Evolutionary conservation across 805 yeast species (phyloP), one percentile per base, ranked within the genome.

Genomic region (Nakazawaea ambrosiae): DNA sequence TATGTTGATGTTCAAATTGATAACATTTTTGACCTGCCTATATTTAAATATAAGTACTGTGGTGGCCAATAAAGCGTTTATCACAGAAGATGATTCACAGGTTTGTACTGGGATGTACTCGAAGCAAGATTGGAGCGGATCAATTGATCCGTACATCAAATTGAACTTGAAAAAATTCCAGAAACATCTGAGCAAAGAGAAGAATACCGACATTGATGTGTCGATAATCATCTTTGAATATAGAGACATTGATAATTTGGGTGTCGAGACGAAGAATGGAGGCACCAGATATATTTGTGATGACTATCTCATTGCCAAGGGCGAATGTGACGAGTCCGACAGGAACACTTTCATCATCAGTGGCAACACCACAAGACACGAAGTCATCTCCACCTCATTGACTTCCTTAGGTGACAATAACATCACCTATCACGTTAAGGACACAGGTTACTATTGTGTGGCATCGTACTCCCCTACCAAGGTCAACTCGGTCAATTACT

Each of bases 401-500:
- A 64, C 68, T 19, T 64, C 70, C 4, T 60, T 71, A 33, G 90
- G 90, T 3, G 66, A 72, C 20, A 75, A 76, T 30, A 73, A 75
- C 30, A 58, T 80, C 41, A 66, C 71, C 27, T 92, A 88, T 51
- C 66, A 66, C 4, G 75, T 92, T 31, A 63, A 68, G 40, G 68
- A 70, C 41, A 87, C 97, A 1, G 97, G 97, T 5, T 92, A 82
- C 58, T 92, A 89, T 61, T 92, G 98, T 65, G 82, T 90, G 29
- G 78, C 88, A 2, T 81, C 94, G 0, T 76, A 66, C 46, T 67
- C 76, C 18, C 61, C 72, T 18, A 48, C 57, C 14, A 50, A 55
- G 10, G 54, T 54, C 33, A 46, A 51, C 14, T 55, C 61, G 9
- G 40, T 47, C 12, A 34, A 37, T 2, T 37, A 40, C 5, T 37